phyloP scores from a whole-genome alignment of 805 yeast genomes.

The Maudiozyma pseudohumilis region DNA sequence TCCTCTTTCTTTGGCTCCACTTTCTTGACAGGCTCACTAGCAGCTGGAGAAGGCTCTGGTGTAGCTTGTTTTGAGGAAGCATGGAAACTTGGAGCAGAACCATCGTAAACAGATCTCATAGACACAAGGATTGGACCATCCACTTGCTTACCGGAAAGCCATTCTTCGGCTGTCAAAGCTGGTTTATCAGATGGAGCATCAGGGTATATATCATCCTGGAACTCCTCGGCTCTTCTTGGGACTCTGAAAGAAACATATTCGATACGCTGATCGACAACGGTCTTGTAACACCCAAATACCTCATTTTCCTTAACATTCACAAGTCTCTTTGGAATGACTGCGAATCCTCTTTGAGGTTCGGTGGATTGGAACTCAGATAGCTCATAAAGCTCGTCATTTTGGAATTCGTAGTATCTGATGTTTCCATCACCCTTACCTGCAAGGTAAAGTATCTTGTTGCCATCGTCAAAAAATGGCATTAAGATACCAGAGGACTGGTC shows the following conservation, averaged over 20 bases:
- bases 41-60: conserved; percentile 28
- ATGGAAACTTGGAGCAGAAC: conserved; percentile 44
- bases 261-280: conserved; percentile 72
- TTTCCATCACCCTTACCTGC: conserved; percentile 99
- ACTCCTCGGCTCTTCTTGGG: conserved; percentile 88
- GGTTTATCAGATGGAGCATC: conserved; percentile 77
- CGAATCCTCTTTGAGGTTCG: conserved; percentile 94
- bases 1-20: conserved; percentile 1
- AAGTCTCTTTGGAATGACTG: conserved; percentile 73
- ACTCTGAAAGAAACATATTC: conserved; percentile 91
- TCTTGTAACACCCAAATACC: conserved; percentile 70
- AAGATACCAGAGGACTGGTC: conserved; percentile 90
- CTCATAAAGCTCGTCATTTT: conserved; percentile 70
- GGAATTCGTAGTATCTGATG: conserved; percentile 86
- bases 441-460: conserved; percentile 68
- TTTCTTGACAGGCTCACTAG: conserved; percentile 18
- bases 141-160: conserved; percentile 68
- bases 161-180: conserved; percentile 71
- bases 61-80: conserved; percentile 23
- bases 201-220: conserved; percentile 88
- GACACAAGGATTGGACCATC: conserved; percentile 73
- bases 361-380: conserved; percentile 83
- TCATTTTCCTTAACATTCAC: conserved; percentile 80
- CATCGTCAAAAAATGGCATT: conserved; percentile 82
- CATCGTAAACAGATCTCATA: conserved; percentile 74